Evolutionary conservation across 768 basidiomycete species (phyloP), one percentile per base, ranked within the genome.

Genomic region (Ramaria rubella): DNA sequence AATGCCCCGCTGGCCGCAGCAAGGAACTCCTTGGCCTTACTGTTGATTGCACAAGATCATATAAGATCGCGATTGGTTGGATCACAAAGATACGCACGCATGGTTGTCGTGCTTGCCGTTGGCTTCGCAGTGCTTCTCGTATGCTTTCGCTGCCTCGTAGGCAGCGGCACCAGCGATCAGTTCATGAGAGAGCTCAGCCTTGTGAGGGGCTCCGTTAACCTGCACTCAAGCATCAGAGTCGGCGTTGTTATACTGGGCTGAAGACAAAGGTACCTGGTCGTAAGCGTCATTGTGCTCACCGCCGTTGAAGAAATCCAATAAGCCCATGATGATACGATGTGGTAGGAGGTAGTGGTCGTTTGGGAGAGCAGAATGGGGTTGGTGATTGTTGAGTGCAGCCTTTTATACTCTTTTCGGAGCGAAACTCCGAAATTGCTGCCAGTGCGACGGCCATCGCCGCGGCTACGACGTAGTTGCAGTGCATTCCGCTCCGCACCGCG

Each of bases 1-100:
- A 70, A 72, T 17, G 71, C 72, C 19, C 65, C 69, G 17, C 68
- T 70, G 49, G 72, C 64, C 4, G 67, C 72, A 19, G 70, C 70
- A 21, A 71, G 43, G 60, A 73, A 46, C 64, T 73, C 70, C 59
- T 71, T 68, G 55, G 70, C 68, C 29, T 58, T 36, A 17, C 62
- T 63, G 60, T 64, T 62, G 62, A 65, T 45, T 26, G 36, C 23
- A 42, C 26, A 40, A 1, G 26, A 17, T 34, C 11, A 11, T 15
- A 21, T 36, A 23, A 26, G 26, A n/a, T 9, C 9, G 17, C n/a
- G 19, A 1, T 30, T 19, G 7, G 17, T 19, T 26, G 31, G 26
- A 17, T 1, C 8, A 38, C 15, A 30, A 23, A n/a, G 23, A 14
- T 21, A 58, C 55, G 14, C 49, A 55, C 52, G 62, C 60, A 60